Base-by-base conservation (phyloP, 1,284 basidiomycete species). In the Cutaneotrichosporon sp. region DNA sequence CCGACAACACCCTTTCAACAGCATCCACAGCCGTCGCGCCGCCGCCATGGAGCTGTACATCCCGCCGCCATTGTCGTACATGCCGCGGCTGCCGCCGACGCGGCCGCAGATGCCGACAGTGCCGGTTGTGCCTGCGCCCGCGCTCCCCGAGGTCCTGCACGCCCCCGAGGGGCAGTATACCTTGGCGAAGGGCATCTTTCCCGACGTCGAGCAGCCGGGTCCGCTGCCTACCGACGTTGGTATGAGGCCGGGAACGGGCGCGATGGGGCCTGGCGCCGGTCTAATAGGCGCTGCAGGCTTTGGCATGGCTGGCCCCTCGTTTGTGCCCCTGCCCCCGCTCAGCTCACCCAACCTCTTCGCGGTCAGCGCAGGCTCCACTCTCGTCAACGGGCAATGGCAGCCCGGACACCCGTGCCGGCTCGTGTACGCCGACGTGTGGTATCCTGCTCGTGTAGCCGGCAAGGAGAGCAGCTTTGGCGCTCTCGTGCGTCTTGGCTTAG, bases 151-250 rank as follows among this genome's bases (percentile, higher is more conserved):
- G 14, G 55, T 53, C 13, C 58, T 73, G 46, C 57, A 67, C 44
- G 69, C 71, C 4, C 72, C 72, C 5, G 72, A 74, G 51, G 72
- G 72, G 8, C 49, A 62, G 8, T 74, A 73, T 55, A 62, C 55
- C 9, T 58, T 63, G 8, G 61, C 61, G 21, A 51, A 59, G 37
- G 51, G 51, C 15, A 49, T 66, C 20, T 73, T 74, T 51, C 65
- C 68, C n/a, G 57, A 61, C 21, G 64, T 70, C 45, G 71, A 70
- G 26, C 60, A 56, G 12, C 64, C 69, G 7, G 60, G 61, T 8
- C 58, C 66, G 8, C 65, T 67, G 38, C 62, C 43, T 39, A 55
- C 35, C 52, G 66, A 47, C 18, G 14, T 47, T 47, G 63, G 37
- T 38, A 14, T 20, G 8, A 42, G 56, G 13, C 56, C 56, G 3